Percentiles rank a stretch among this genome's conserved stretches.
Conservation (phyloP, 2,329 filamentous ascomycete genomes). For the Phialocephala sp. region DNA sequence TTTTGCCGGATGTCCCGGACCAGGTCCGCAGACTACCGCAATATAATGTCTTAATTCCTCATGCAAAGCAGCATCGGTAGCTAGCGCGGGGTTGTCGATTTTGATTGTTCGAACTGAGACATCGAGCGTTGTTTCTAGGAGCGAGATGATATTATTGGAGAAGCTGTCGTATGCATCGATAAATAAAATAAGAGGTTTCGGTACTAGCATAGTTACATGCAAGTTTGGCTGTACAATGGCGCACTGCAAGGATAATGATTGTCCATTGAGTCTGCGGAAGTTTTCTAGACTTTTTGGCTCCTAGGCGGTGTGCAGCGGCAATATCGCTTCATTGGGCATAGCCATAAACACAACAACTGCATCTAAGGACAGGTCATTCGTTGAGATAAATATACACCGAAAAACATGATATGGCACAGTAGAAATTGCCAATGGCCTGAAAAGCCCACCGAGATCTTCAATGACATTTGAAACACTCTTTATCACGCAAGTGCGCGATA, state of each 20-base stretch:
- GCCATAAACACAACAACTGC: neutral
- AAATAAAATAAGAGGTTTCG: slow-evolving; percentile 69
- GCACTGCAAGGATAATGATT: neutral
- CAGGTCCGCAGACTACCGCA: slow-evolving; percentile 88
- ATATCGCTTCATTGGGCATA: neutral
- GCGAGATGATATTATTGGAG: slow-evolving; percentile 89
- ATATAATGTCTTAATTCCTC: slow-evolving; percentile 67
- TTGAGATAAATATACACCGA: no score
- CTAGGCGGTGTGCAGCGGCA: neutral
- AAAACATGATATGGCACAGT: no score
- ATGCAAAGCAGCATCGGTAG: slow-evolving; percentile 52
- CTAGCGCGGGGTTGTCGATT: slow-evolving; percentile 67
- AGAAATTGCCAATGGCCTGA: no score
- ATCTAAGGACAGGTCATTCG: no score
- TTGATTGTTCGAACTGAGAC: slow-evolving; percentile 73
- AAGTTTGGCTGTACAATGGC: neutral
- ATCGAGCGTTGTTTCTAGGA: slow-evolving; percentile 72
- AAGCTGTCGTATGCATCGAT: slow-evolving; percentile 98
- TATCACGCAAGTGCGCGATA: no score
- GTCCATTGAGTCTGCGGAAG: neutral
- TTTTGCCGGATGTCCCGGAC: slow-evolving; percentile 79
- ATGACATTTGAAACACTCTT: no score
- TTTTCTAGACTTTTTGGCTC: neutral
- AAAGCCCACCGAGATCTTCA: no score
- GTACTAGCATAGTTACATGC: slow-evolving; percentile 37